Conservation (phyloP, 176 grass and related monocot species). For the Musa schizocarpa region DNA sequence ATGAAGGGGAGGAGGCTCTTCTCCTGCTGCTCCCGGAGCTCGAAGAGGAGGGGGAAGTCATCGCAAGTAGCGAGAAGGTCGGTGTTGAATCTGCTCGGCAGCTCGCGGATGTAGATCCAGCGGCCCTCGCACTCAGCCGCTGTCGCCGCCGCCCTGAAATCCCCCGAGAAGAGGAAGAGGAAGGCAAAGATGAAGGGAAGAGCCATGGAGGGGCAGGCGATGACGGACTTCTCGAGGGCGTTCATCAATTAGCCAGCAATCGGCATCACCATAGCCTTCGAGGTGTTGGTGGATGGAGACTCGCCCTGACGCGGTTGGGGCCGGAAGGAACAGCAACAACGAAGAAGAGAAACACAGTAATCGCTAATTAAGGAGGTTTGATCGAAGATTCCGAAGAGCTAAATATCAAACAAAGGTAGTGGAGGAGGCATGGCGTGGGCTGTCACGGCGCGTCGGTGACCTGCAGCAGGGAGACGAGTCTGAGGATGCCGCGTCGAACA, state of each 20-base stretch:
- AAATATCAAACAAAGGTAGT: too few relatives aligned
- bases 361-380: too few relatives aligned
- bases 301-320: too few relatives aligned
- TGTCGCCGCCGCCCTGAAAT: background rate
- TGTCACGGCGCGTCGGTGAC: too few relatives aligned
- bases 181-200: background rate
- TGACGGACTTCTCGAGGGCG: too few relatives aligned
- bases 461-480: too few relatives aligned
- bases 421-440: too few relatives aligned
- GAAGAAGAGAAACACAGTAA: too few relatives aligned
- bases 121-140: constrained; percentile 23
- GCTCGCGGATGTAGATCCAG: constrained; percentile 45
- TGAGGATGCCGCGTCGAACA: too few relatives aligned
- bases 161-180: background rate
- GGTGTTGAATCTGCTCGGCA: constrained; percentile 44
- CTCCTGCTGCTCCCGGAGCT: constrained; percentile 26
- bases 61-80: constrained; percentile 44
- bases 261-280: background rate
- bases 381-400: too few relatives aligned
- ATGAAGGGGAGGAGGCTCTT: constrained; percentile 30
- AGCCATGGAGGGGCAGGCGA: background rate
- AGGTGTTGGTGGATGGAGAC: too few relatives aligned
- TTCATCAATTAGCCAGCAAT: background rate
- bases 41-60: constrained; percentile 42
- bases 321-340: too few relatives aligned